A percentile compares a stretch with the other conserved stretches of the same genome.
phyloP scores from a whole-genome alignment of 805 yeast species.

The Wickerhamia fluorescens region DNA sequence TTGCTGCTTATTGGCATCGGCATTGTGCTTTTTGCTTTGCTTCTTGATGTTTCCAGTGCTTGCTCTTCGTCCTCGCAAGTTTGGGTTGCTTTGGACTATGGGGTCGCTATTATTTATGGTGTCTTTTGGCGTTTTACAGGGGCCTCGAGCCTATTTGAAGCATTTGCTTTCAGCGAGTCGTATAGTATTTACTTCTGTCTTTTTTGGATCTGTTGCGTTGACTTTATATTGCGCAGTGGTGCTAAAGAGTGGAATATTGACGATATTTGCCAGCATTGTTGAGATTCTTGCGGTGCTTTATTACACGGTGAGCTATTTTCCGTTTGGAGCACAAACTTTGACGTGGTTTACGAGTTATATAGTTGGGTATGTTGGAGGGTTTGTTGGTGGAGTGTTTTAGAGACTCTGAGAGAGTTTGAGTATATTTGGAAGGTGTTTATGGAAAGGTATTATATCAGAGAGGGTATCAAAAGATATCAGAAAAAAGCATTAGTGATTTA shows the following conservation, averaged over 20 bases:
- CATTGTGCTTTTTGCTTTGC: slow-evolving; percentile 76
- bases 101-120: slow-evolving; percentile 83
- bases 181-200: slow-evolving; percentile 71
- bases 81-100: slow-evolving; percentile 84
- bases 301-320: slow-evolving; percentile 89
- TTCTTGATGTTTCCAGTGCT: slow-evolving; percentile 82
- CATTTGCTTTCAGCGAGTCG: slow-evolving; percentile 75
- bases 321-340: slow-evolving; percentile 81
- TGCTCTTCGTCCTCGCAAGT: slow-evolving; percentile 84
- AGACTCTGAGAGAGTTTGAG: too few species aligned
- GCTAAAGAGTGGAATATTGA: slow-evolving; percentile 63
- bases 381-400: slow-evolving; percentile 38
- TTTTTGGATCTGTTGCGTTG: slow-evolving; percentile 69
- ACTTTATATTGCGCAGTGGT: slow-evolving; percentile 73
- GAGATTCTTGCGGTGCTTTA: slow-evolving; percentile 85
- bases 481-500: too few species aligned
- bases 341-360: slow-evolving; percentile 42
- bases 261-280: slow-evolving; percentile 65
- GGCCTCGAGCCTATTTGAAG: slow-evolving; percentile 71
- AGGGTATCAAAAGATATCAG: too few species aligned
- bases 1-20: slow-evolving; percentile 67
- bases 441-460: too few species aligned
- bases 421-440: too few species aligned
- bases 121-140: slow-evolving; percentile 88
- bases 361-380: slow-evolving; percentile 38